Conservation (phyloP, 208 protist genomes). For the Zelonia costaricensis region DNA sequence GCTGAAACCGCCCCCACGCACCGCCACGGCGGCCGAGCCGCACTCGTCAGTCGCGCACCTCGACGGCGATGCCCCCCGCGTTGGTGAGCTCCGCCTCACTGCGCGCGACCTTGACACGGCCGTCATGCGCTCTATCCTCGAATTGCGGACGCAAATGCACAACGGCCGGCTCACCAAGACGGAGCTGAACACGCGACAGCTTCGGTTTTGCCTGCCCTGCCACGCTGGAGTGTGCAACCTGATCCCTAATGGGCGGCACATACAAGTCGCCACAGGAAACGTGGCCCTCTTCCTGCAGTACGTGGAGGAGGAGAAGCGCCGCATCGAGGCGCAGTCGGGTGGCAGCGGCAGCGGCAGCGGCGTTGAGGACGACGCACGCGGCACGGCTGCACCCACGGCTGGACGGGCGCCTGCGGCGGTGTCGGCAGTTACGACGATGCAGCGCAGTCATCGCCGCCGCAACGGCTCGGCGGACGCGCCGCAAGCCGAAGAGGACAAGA, state of each 20-base stretch:
- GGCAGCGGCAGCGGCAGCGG: no score
- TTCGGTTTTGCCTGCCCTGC: slow-evolving; percentile 38
- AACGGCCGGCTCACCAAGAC: slow-evolving; percentile 25
- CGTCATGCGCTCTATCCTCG: slow-evolving; percentile 27
- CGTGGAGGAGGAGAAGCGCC: slow-evolving; percentile 30
- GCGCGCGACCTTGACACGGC: slow-evolving; percentile 15
- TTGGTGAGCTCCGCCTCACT: slow-evolving; percentile 17
- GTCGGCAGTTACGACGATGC: background rate
- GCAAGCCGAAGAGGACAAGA: background rate
- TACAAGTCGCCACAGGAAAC: slow-evolving; percentile 40
- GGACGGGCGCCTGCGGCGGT: background rate
- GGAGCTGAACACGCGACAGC: slow-evolving; percentile 23
- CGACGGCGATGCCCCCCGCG: background rate
- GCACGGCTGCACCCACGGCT: background rate
- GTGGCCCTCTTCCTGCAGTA: slow-evolving; percentile 40
- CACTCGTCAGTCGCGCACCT: background rate
- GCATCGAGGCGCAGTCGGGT: slow-evolving; percentile 7
- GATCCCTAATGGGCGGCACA: slow-evolving; percentile 45
- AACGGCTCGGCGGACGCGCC: background rate
- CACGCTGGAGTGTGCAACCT: slow-evolving; percentile 35
- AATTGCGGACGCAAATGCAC: slow-evolving; percentile 15
- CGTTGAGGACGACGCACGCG: background rate
- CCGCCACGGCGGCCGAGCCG: background rate
- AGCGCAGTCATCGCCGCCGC: background rate
- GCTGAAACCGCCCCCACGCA: slow-evolving; percentile 7